A percentile compares a stretch with the other conserved stretches of the same genome.
Conservation (phyloP, 2,329 filamentous ascomycete genomes). For the Pyrenophora tritici-repentis region DNA sequence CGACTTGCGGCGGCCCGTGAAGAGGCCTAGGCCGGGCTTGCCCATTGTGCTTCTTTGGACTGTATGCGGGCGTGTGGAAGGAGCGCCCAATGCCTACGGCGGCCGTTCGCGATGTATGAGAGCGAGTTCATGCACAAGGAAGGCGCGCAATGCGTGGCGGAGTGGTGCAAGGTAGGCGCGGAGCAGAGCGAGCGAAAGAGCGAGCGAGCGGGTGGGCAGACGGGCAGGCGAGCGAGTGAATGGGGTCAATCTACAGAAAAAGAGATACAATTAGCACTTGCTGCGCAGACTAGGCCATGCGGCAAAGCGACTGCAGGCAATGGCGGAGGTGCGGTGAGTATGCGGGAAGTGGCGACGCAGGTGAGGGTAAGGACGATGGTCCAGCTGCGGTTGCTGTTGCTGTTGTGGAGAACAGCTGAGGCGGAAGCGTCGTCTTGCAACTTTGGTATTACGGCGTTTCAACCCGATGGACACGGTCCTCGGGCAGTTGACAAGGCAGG, state of each 20-base stretch:
- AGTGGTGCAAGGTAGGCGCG: background rate
- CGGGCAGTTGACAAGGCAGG: background rate
- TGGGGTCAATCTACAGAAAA: background rate
- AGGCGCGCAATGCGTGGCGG: conserved; percentile 4
- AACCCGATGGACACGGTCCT: conserved; percentile 8
- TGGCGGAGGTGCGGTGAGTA: no score
- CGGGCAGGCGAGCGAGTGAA: no score
- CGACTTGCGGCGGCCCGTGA: conserved; percentile 46
- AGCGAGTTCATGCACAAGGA: conserved; percentile 26
- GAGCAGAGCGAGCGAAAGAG: conserved; percentile 11
- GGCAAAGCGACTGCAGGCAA: background rate
- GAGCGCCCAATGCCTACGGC: conserved; percentile 23
- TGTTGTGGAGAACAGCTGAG: conserved; percentile 10
- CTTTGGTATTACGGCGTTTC: conserved; percentile 16
- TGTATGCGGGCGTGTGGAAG: conserved; percentile 3
- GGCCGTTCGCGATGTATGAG: conserved; percentile 22
- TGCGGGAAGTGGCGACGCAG: background rate
- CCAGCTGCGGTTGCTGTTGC: no score
- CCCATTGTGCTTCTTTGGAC: conserved; percentile 26
- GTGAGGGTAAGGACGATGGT: background rate
- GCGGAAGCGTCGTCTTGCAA: conserved; percentile 1
- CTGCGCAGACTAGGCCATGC: background rate
- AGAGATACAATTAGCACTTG: conserved; percentile 3
- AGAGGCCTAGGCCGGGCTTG: conserved; percentile 41
- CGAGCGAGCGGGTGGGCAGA: no score